Conservation (phyloP, 805 yeast genomes). For the Barnettozyma pratensis region DNA sequence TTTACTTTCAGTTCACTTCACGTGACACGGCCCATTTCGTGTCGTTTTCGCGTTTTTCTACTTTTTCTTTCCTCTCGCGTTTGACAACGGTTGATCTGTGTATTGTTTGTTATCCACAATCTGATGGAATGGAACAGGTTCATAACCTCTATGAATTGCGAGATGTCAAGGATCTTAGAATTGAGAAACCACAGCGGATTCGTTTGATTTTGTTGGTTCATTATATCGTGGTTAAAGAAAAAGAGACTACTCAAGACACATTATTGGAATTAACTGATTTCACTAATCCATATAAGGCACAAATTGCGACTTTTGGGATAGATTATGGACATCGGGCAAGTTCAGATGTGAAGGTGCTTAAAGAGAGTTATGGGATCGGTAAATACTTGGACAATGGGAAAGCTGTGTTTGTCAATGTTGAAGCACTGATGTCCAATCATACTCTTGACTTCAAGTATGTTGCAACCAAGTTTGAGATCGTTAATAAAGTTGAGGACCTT, state of each 20-base stretch:
- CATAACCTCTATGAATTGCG: background rate
- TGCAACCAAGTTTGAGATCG: background rate
- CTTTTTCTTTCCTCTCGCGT: too few relatives aligned
- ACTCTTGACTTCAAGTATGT: background rate
- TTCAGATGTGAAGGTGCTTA: background rate
- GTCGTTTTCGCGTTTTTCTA: background rate
- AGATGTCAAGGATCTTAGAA: background rate
- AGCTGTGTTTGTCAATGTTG: conserved; percentile 2
- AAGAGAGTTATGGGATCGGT: background rate
- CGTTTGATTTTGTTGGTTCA: background rate
- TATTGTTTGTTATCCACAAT: too few relatives aligned
- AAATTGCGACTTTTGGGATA: background rate
- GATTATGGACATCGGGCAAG: background rate
- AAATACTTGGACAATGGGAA: background rate
- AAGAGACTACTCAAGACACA: background rate
- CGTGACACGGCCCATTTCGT: background rate
- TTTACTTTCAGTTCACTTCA: background rate
- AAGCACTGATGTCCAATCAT: background rate
- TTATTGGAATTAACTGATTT: conserved; percentile 9
- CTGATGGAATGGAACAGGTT: background rate
- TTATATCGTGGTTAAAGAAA: background rate
- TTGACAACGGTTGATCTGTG: too few relatives aligned
- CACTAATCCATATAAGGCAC: conserved; percentile 1
- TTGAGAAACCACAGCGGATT: background rate
- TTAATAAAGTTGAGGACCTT: background rate